Conservation (phyloP, 2,329 filamentous ascomycete species). For the Emericellopsis atlantica region DNA sequence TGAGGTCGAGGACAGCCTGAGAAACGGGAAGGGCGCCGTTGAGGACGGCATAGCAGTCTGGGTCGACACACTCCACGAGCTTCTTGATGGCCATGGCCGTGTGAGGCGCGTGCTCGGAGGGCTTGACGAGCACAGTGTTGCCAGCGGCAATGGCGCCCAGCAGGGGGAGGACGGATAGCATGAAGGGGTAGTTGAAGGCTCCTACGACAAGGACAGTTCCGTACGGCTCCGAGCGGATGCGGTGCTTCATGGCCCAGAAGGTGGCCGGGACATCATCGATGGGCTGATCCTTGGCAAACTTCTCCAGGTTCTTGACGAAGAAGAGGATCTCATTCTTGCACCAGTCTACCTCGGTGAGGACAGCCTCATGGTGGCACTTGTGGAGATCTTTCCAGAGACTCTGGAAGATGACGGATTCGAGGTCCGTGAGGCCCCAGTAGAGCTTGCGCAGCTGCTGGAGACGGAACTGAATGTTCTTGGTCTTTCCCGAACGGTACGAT, state of each 20-base stretch:
- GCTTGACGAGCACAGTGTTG: conserved; percentile 83
- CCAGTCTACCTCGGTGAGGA: conserved; percentile 66
- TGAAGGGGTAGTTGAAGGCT: conserved; percentile 87
- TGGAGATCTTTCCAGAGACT: conserved; percentile 67
- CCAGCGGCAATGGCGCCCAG: conserved; percentile 87
- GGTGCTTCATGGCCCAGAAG: conserved; percentile 58
- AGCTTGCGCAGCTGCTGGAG: conserved; percentile 81
- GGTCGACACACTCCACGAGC: conserved; percentile 66
- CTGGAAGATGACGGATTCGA: conserved; percentile 57
- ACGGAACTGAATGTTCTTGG: conserved; percentile 71
- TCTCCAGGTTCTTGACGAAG: conserved; percentile 62
- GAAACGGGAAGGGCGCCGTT: conserved; percentile 76
- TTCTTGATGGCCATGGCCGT: conserved; percentile 70
- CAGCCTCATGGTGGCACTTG: conserved; percentile 65
- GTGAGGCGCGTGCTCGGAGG: conserved; percentile 68
- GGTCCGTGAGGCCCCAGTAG: conserved; percentile 85
- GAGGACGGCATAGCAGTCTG: conserved; percentile 60
- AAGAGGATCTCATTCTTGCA: conserved; percentile 71
- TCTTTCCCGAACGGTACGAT: conserved; percentile 69
- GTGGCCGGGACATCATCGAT: conserved; percentile 55
- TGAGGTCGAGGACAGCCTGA: conserved; percentile 68
- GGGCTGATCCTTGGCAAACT: conserved; percentile 74
- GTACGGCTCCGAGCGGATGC: conserved; percentile 76
- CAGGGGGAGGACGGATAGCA: conserved; percentile 65
- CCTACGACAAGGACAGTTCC: conserved; percentile 78